Base-by-base conservation (phyloP, 495 filamentous ascomycete genomes). In the Penicillium tannophilum region DNA sequence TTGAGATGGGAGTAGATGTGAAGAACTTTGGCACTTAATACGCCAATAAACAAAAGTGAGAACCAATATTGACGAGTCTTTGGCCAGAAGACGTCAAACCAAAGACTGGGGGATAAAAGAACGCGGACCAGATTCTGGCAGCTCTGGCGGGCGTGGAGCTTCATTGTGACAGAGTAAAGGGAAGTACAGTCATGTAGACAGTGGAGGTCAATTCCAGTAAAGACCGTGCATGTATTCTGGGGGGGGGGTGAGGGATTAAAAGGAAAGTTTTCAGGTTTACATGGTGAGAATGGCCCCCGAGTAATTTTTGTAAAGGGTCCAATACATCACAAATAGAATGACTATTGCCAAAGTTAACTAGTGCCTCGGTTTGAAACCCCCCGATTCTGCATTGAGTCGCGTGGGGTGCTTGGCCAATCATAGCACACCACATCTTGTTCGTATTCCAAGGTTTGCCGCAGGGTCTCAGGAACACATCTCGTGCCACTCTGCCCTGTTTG, bases 1-100 rank as follows among this genome's bases (percentile, higher is more conserved):
- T 67, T 63, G 16, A 72, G 49, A 52, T 77, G 75, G 26, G 73
- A 71, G 62, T 71, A 74, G 51, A 77, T 67, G 60, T 75, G 75
- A 26, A 76, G 63, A 12, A 66, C 1, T 62, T 77, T 77, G 17
- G 75, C 73, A 47, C 61, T 55, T 46, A 77, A 60, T 11, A 73
- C 65, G 6, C 73, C 58, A 49, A 76, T 63, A 35, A 73, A 63
- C 10, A 63, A 59, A 17, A 77, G 63, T 16, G 70, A 63, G 56
- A 77, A 77, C 58, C 67, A 76, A 39, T 69, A 74, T 33, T 70
- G 65, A 48, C 75, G 70, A 19, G 65, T 64, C 19, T 61, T 65
- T 4, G 68, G 65, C 74, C 74, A 76, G 51, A 63, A 65, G 17
- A 58, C 48, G 35, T 75, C 70, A 49, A 74, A 65, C 61, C 59